Percentiles rank a stretch among this genome's conserved stretches.
phyloP scores from a whole-genome alignment of 345 rosid species.

The Nephelium lappaceum region DNA sequence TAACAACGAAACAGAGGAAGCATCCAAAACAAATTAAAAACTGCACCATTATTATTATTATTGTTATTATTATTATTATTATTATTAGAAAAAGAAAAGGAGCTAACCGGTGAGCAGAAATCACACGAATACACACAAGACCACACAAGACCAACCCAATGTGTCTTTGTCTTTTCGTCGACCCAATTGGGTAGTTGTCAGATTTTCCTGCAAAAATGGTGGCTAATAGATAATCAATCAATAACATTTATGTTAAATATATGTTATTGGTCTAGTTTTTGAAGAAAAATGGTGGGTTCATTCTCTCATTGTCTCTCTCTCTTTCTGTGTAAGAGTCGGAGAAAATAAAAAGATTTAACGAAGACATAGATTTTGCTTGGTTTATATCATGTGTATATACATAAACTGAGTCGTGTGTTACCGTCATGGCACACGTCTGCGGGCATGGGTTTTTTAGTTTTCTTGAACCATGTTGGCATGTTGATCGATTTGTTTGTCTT shows the following conservation, averaged over 20 bases:
- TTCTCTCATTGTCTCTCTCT: background rate
- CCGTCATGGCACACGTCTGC: conserved; percentile 32
- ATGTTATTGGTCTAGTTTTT: too few relatives aligned
- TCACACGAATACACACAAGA: conserved; percentile 10
- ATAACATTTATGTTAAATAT: too few relatives aligned
- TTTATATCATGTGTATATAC: too few relatives aligned
- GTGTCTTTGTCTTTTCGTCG: background rate
- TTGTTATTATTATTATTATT: too few relatives aligned
- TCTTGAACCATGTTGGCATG: background rate
- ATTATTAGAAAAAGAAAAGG: background rate
- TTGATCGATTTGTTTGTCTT: background rate
- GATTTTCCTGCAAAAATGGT: too few relatives aligned
- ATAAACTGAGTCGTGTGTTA: background rate
- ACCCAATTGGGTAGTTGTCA: background rate
- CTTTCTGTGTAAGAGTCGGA: background rate
- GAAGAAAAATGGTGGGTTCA: background rate
- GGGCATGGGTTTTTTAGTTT: background rate
- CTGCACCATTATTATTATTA: too few relatives aligned
- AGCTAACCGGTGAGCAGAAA: background rate
- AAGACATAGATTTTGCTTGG: background rate
- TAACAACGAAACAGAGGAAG: background rate
- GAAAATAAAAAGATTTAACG: background rate
- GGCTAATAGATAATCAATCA: background rate
- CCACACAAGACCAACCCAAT: background rate
- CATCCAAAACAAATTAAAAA: background rate